Evolutionary conservation across 352 stramenopile genomes (phyloP).

Genomic region (Globisporangium lucens): DNA sequence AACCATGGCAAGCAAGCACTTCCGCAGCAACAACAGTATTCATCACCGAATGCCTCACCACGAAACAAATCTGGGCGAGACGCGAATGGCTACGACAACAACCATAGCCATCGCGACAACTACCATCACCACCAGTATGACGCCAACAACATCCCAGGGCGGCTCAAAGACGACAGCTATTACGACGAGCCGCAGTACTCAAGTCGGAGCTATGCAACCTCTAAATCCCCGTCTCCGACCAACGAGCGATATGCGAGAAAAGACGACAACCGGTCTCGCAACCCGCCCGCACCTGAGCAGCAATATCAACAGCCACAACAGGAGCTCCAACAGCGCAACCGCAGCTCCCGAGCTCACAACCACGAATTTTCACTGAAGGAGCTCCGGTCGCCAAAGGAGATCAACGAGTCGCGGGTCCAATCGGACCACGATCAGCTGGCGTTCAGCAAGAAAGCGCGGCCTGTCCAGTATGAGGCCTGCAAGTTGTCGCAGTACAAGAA

Average conservation of each 20-base stretch:
- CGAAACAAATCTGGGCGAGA: conserved; percentile 33
- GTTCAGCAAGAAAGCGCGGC: conserved; percentile 69
- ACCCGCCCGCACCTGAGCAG: background rate
- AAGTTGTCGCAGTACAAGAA: conserved; percentile 88
- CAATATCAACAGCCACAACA: conserved; percentile 3
- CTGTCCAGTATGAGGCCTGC: conserved; percentile 79
- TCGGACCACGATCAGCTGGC: conserved; percentile 68
- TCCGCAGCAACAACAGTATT: conserved; percentile 9
- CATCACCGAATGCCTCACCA: conserved; percentile 25
- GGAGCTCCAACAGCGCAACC: conserved; percentile 8
- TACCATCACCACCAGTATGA: conserved; percentile 28
- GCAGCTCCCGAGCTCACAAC: background rate
- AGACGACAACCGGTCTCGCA: background rate
- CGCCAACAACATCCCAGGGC: conserved; percentile 23
- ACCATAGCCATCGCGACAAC: conserved; percentile 24
- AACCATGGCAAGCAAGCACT: conserved; percentile 3
- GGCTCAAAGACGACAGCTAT: conserved; percentile 31
- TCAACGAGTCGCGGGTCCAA: conserved; percentile 56
- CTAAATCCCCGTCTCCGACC: conserved; percentile 11
- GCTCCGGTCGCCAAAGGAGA: conserved; percentile 42
- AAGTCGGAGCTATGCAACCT: background rate
- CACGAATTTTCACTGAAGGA: conserved; percentile 23
- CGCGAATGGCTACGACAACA: conserved; percentile 25
- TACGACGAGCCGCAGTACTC: conserved; percentile 17
- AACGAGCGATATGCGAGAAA: conserved; percentile 3